Base-by-base conservation (phyloP, 164 flowering plant genomes). In the Sedum album region DNA sequence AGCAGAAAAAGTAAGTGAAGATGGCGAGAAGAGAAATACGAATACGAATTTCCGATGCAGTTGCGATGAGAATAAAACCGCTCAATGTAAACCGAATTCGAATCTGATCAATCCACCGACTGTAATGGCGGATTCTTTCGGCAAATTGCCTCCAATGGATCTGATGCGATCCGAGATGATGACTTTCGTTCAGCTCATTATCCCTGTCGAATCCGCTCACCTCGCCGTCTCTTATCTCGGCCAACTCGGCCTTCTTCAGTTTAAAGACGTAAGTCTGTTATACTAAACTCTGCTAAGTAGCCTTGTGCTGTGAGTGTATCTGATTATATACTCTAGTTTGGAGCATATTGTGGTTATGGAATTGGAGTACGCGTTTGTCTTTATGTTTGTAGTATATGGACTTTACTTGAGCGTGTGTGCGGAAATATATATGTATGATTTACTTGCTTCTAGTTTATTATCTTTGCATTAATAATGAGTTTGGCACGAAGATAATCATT, bases 101-200 rank as follows among this genome's bases (percentile, higher is more conserved):
- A 25, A 31, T 64, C 66, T 35, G 4, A 38, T 68, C 66, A 65
- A 30, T 70, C 64, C 68, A 68, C 66, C 68, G 31, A 31, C 71
- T 71, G 66, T 60, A 72, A 79, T 77, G 79, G 74, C 76, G 30
- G 36, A 73, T 31, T 81, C 77, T 73, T 20, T 79, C 7, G 83
- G 82, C 69, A 79, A 79, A 48, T 70, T 88, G 76, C 93, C 98
- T 57, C 23, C 80, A 5, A 93, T 93, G 98, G 98, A 93, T 84
- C 85, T 88, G 79, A 81, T 93, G 88, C 88, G 98, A 38, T 93
- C 98, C 68, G 98, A 93, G 91, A 82, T 82, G 86, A 93, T 93
- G 98, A 75, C 85, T 11, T 77, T 79, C 42, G 95, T 87, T 21
- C 98, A 90, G 79, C 83, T 93, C 49, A 93, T 93, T 60, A 84